phyloP scores from a whole-genome alignment of 2,329 filamentous ascomycete genomes.

The Erysiphe pulchra region DNA sequence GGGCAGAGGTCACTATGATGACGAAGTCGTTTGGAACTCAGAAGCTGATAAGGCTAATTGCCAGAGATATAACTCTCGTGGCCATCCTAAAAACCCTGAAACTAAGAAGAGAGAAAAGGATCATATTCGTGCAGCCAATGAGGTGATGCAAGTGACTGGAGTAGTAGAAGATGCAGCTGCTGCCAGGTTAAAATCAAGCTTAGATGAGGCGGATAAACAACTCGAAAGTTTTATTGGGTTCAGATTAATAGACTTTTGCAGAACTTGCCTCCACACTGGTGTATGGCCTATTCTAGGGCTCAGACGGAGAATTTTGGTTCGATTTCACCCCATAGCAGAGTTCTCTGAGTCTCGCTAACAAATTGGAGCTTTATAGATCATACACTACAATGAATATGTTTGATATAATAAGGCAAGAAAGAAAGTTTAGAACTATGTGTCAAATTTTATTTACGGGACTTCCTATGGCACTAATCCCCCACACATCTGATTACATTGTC shows the following conservation, averaged over 20 bases:
- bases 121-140: conserved; percentile 13
- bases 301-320: conserved; percentile 12
- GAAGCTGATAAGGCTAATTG: conserved; percentile 1
- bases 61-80: conserved; percentile 13
- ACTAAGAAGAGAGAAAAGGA: conserved; percentile 12
- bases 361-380: conserved; percentile 11
- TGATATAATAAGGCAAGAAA: conserved; percentile 9
- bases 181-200: conserved; percentile 7
- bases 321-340: background rate
- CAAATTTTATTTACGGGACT: conserved; percentile 10
- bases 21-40: conserved; percentile 8
- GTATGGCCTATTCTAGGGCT: conserved; percentile 14
- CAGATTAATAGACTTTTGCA: conserved; percentile 10
- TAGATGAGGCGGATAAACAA: conserved; percentile 5
- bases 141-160: conserved; percentile 14
- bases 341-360: conserved; percentile 1
- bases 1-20: conserved; percentile 14
- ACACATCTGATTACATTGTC: conserved; percentile 8
- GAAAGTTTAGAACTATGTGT: conserved; percentile 2
- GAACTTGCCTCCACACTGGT: conserved; percentile 8
- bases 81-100: conserved; percentile 12
- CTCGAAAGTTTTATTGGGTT: conserved; percentile 10
- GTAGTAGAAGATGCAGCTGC: conserved; percentile 12
- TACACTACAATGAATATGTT: conserved; percentile 9
- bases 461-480: conserved; percentile 10